Evolutionary conservation across 352 stramenopile species (phyloP).

Genomic region (Pythium aphanidermatum): DNA sequence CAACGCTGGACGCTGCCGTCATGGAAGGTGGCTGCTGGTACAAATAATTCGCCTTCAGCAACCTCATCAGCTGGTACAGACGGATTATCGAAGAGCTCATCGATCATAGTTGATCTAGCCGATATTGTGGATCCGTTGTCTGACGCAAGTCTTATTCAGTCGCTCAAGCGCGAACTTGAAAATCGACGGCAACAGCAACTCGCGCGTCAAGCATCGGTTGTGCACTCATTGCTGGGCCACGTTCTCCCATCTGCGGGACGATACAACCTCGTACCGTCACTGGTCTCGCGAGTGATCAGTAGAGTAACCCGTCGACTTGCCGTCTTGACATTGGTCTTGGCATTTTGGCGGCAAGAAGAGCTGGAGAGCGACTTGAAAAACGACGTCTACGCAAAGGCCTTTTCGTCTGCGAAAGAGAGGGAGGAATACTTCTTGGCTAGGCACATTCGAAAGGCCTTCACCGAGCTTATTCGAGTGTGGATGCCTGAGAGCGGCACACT

Average conservation of each 20-base stretch:
- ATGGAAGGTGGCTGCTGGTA: no score
- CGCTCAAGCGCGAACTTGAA: conserved; percentile 8
- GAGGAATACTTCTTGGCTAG: conserved; percentile 36
- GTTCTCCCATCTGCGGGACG: conserved; percentile 1
- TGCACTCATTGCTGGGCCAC: not conserved
- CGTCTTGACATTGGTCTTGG: conserved; percentile 26
- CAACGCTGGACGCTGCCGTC: no score
- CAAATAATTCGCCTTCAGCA: no score
- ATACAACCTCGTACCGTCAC: not conserved
- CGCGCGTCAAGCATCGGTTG: not conserved
- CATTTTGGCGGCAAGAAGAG: conserved; percentile 57
- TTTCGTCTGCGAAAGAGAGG: conserved; percentile 15
- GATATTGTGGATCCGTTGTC: conserved; percentile 19
- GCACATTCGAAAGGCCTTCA: conserved; percentile 34
- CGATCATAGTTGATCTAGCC: not conserved
- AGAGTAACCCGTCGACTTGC: conserved; percentile 9
- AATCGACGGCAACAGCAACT: not conserved
- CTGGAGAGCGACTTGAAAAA: conserved; percentile 39
- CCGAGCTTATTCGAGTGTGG: conserved; percentile 46
- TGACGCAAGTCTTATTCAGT: conserved; percentile 19
- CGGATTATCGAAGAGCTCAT: no score
- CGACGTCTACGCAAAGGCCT: conserved; percentile 26
- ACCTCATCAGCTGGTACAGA: no score
- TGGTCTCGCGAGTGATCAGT: not conserved
- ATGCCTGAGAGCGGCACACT: conserved; percentile 56